Evolutionary conservation across 202 grass and related monocot genomes (phyloP), one percentile per base, ranked within the genome.

Genomic region (Musa balbisiana): DNA sequence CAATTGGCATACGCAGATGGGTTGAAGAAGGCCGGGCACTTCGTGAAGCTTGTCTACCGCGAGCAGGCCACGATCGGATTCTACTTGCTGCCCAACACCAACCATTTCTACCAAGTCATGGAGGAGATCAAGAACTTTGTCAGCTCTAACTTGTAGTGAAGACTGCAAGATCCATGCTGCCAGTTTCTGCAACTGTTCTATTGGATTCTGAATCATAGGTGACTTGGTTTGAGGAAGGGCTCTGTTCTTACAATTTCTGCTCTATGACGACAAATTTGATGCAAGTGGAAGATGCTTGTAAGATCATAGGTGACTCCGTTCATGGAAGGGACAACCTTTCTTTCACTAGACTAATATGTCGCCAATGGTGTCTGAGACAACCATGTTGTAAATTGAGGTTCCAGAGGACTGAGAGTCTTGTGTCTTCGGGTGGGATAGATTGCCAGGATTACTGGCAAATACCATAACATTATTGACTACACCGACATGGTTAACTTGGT

Each of bases 141-240:
- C 53, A 6, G 15, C 20, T 49, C 55, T 14, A 60, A 75, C 73
- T 49, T 29, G 53, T 60, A 22, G 73, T 43, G 49, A 49, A 69
- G 62, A 11, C 21, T 43, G 26, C 2, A 10, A 43, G 20, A 52
- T 21, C 51, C 13, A 88, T 90, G 85, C 80, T 90, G 33, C 92
- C 87, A 6, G 33, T 43, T 43, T 43, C 59, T 85, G 92, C 49
- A 51, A 70, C 33, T 51, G 67, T 70, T 69, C 67, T 70, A 51
- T 70, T 70, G 67, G 21, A 70, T 51, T 26, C 17, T 70, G 67
- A 70, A 70, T 49, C 67, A 70, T 70, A 70, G 25, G 11, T 16
- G 64, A 67, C 64, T 33, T 67, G 29, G 67, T 51, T 49, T 12
- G 67, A 70, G 49, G 26, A 25, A 65, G 22, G 13, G 8, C 84